Conservation (phyloP, 2,329 filamentous ascomycete species). For the Nannizziopsis arthrosporioides region DNA sequence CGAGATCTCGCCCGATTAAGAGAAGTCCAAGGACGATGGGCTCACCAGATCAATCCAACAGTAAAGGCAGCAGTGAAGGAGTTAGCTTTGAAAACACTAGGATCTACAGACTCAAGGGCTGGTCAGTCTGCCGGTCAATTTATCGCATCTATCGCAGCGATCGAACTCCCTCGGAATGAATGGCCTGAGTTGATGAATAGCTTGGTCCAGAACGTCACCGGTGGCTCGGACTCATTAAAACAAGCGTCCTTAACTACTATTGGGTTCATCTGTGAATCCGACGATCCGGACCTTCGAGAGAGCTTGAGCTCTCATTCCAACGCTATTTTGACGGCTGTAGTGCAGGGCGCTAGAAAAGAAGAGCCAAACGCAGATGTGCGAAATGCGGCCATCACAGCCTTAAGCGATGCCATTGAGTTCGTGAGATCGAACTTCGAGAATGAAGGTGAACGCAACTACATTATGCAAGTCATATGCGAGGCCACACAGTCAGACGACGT, state of each 20-base stretch:
- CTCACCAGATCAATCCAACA: slow-evolving; percentile 64
- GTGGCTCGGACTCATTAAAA: slow-evolving; percentile 77
- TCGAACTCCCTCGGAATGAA: slow-evolving; percentile 85
- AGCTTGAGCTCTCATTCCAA: slow-evolving; percentile 81
- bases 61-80: slow-evolving; percentile 83
- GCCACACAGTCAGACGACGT: slow-evolving; percentile 87
- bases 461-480: slow-evolving; percentile 99
- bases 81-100: slow-evolving; percentile 76
- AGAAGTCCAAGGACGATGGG: slow-evolving; percentile 88
- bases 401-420: slow-evolving; percentile 94
- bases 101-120: slow-evolving; percentile 66
- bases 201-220: slow-evolving; percentile 84
- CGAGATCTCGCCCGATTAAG: slow-evolving; percentile 79
- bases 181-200: slow-evolving; percentile 85
- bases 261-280: slow-evolving; percentile 94
- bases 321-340: slow-evolving; percentile 91
- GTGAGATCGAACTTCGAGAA: slow-evolving; percentile 98
- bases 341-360: slow-evolving; percentile 94
- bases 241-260: slow-evolving; percentile 92
- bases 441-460: slow-evolving; percentile 98
- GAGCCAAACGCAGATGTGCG: slow-evolving; percentile 86
- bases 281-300: slow-evolving; percentile 73
- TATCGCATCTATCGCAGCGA: slow-evolving; percentile 84
- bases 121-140: slow-evolving; percentile 88
- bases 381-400: slow-evolving; percentile 79